Base-by-base conservation (phyloP, 2,329 filamentous ascomycete species). In the Fusarium sp. region DNA sequence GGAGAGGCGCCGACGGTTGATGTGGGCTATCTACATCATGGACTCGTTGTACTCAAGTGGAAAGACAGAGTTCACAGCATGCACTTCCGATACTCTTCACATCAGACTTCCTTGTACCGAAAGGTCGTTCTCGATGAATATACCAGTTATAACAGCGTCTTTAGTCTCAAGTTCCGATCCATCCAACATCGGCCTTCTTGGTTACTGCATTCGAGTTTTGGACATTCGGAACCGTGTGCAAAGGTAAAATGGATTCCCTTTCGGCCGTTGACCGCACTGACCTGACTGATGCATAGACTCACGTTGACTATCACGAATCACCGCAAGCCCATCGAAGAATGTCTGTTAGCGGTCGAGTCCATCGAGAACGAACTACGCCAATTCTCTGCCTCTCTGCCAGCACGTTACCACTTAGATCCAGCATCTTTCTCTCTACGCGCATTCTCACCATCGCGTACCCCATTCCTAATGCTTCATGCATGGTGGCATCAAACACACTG, bases 401-500 rank as follows among this genome's bases (percentile, higher is more conserved):
- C 37, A 4, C 48, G 56, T 2, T 73, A 70, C 11, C 43, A 44
- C 8, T 60, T 70, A 12, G 66, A 74, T 31, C 44, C 53, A 6
- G 46, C 71, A 42, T 57, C 65, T 6, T 59, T 74, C 11, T 74
- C 70, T 9, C 41, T 74, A 0, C 68, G 70, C 3, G 68, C 72
- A 1, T 74, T 69, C 16, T 70, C 70, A 0, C 68, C 68, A 7
- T 69, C 66, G 2, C 52, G 72, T 10, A 74, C 69, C 1, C 55
- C 72, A 1, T 74, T 66, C 5, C 29, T 74, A 11, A 74, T 74
- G 72, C 47, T 74, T 0, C 72, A 74, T 26, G 64, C 66, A n/a
- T 74, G 72, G 72, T 74, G 70, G 70, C 72, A 74, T 39, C 72
- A 74, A 23, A 66, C 66, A 1, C 72, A 74, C 15, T 74, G 72